Evolutionary conservation across 23 red algal species (phyloP), one percentile per base, ranked within the genome.

Genomic region (Cyanidiococcus yangmingshanensis): DNA sequence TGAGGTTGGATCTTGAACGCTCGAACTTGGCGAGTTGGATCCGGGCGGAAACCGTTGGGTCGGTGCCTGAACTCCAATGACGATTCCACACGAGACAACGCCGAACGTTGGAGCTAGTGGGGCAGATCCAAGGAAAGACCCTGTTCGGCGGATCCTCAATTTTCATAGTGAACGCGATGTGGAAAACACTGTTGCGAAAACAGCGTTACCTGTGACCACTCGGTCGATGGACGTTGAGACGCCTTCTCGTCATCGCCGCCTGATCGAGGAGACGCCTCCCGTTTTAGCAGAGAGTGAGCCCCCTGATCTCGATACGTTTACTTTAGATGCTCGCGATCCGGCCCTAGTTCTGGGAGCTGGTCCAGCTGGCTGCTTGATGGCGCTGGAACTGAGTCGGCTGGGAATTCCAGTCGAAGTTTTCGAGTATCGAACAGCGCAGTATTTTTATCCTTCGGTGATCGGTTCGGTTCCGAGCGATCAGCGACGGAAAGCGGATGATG

Each of bases 321-420:
- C 45, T 7, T 7, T 71, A 7, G 12, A 17, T 12, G 63, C 63
- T 7, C 63, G 63, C 27, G 63, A 71, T 29, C 63, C 63, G 12
- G 50, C 59, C 2, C 24, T 86, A 31, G 75, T 96, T 1, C 54
- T 96, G 2, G 92, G 92, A 7, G 92, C 84, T 15, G 92, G 92
- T 68, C 92, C 81, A 3, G 87, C 92, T 2, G 92, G 92, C 33
- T 80, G 87, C 57, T 63, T 96, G 21, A 79, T 79, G 36, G 92
- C 87, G 12, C 50, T 96, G 3, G 68, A 86, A 2, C 84, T 96
- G 1, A 82, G 68, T 50, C 40, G 75, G 0, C 68, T 50, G 41
- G 76, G 81, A 37, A 34, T 45, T 29, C 0, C 39, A 0, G 74
- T 87, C 18, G 38, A 35, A n/a, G 24, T 87, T 27, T 76, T 75